These are phyloP conservation scores for Hymenoscyphus fraxineus DNA, from an alignment of 2,329 filamentous ascomycete species.

Conservation along the genomic window DNA sequence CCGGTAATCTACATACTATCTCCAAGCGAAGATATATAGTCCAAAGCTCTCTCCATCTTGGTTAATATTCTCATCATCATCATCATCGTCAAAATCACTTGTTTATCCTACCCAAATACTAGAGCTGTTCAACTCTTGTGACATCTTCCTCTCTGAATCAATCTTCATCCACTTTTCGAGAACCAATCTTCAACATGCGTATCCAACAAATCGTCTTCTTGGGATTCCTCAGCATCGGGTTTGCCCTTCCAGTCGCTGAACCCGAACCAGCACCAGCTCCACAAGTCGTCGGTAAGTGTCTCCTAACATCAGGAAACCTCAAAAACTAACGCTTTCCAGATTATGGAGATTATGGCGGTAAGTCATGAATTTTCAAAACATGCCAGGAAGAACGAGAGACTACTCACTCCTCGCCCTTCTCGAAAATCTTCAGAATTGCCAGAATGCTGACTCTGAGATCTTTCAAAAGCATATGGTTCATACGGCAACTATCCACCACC, in stretches of 20 bases:
- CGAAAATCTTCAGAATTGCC: not conserved
- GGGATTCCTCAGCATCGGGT: constrained; percentile 15
- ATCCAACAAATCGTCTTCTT: constrained; percentile 17
- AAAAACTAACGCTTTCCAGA: constrained; percentile 2
- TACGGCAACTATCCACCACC: not conserved
- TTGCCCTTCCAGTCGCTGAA: constrained; percentile 18
- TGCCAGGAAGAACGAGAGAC: not conserved
- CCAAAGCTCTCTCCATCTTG: not conserved
- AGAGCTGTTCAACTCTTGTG: not conserved
- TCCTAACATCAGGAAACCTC: not conserved
- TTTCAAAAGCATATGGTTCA: not conserved
- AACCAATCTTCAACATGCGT: constrained; percentile 13
- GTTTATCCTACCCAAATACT: not conserved
- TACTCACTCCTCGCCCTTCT: not conserved
- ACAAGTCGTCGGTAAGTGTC: constrained; percentile 13
- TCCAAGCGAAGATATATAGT: not conserved
- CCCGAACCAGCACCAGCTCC: constrained; percentile 10
- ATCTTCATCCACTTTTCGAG: not conserved
- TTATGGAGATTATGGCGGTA: constrained; percentile 10
- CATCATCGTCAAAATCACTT: not conserved
- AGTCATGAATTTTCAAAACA: not conserved
- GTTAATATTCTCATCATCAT: not conserved
- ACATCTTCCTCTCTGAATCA: not conserved
- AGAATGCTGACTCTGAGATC: not conserved
- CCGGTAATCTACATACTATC: not conserved